Evolutionary conservation across 495 filamentous ascomycete species (phyloP).

Genomic region (Acidiella bohemica): DNA sequence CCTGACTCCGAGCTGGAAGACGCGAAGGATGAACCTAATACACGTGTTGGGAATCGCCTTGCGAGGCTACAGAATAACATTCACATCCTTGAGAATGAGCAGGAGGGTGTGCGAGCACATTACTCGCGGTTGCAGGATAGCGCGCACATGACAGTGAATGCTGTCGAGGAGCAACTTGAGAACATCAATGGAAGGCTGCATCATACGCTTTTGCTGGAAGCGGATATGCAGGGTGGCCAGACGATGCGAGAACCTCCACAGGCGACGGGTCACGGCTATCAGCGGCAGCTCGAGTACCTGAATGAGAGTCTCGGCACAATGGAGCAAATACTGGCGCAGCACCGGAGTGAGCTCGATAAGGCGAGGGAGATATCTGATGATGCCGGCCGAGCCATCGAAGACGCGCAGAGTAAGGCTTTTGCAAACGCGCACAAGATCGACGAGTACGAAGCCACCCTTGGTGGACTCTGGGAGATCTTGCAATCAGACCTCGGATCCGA

Average conservation of each 20-base stretch:
- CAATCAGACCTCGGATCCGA: slow-evolving; percentile 5
- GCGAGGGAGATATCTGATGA: slow-evolving; percentile 3
- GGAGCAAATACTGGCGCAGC: slow-evolving; percentile 13
- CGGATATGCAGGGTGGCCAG: slow-evolving; percentile 9
- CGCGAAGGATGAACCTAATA: slow-evolving; percentile 29
- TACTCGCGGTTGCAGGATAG: slow-evolving; percentile 7
- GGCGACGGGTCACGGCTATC: slow-evolving; percentile 16
- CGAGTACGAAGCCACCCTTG: slow-evolving; percentile 33
- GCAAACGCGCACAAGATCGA: slow-evolving; percentile 8
- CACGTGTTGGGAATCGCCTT: slow-evolving; percentile 26
- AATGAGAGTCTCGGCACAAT: slow-evolving; percentile 15
- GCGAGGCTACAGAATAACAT: slow-evolving; percentile 8
- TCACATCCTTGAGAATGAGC: slow-evolving; percentile 17
- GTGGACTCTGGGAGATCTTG: slow-evolving; percentile 61
- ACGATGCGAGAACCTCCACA: slow-evolving; percentile 11
- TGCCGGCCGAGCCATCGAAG: slow-evolving; percentile 1
- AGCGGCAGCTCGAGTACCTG: slow-evolving; percentile 17
- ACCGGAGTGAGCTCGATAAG: slow-evolving; percentile 3
- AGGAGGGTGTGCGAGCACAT: slow-evolving; percentile 12
- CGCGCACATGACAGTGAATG: slow-evolving; percentile 15
- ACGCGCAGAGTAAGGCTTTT: slow-evolving; percentile 1
- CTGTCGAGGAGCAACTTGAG: slow-evolving; percentile 24
- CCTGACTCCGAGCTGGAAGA: slow-evolving; percentile 32
- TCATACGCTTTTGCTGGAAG: slow-evolving; percentile 16
- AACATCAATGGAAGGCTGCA: slow-evolving; percentile 24